phyloP scores from a whole-genome alignment of 2,329 filamentous ascomycete genomes.

The Arthrobotrys pseudoclavata region DNA sequence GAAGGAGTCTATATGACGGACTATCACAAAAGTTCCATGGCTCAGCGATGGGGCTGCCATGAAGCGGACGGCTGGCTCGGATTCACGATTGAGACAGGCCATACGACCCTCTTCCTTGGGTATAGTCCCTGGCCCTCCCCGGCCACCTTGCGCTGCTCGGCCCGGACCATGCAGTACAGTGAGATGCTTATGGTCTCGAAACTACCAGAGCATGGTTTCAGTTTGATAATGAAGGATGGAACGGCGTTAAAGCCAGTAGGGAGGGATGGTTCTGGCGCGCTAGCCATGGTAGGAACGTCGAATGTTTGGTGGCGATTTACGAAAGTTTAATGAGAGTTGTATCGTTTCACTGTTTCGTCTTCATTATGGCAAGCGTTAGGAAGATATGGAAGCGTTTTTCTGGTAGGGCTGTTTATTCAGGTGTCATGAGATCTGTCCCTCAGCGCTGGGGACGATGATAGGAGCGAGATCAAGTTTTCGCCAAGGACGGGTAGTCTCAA shows the following conservation, averaged over 20 bases:
- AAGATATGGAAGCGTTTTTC: neutral
- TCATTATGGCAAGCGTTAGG: neutral
- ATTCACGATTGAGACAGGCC: conserved; percentile 20
- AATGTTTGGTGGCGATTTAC: conserved; percentile 47
- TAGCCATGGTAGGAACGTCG: conserved; percentile 23
- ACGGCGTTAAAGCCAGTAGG: conserved; percentile 23
- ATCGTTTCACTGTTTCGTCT: neutral
- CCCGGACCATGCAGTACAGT: conserved; percentile 1
- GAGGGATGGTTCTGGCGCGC: conserved; percentile 1
- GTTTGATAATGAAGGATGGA: conserved; percentile 24
- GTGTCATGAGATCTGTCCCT: neutral
- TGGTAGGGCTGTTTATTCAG: neutral
- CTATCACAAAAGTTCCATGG: neutral
- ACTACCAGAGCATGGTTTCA: conserved; percentile 15
- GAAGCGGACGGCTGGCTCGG: conserved; percentile 32
- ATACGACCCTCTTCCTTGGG: conserved; percentile 35
- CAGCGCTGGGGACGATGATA: neutral
- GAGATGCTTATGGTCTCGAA: conserved; percentile 38
- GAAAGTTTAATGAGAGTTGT: conserved; percentile 15
- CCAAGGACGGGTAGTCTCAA: too few species aligned
- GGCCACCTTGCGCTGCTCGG: conserved; percentile 2
- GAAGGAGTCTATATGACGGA: neutral
- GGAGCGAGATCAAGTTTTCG: neutral
- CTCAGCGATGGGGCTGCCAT: conserved; percentile 35
- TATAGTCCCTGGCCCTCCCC: neutral